Percentiles rank a stretch among this genome's conserved stretches.
phyloP scores from a whole-genome alignment of 306 rosid species.

The Vigna hirtella region DNA sequence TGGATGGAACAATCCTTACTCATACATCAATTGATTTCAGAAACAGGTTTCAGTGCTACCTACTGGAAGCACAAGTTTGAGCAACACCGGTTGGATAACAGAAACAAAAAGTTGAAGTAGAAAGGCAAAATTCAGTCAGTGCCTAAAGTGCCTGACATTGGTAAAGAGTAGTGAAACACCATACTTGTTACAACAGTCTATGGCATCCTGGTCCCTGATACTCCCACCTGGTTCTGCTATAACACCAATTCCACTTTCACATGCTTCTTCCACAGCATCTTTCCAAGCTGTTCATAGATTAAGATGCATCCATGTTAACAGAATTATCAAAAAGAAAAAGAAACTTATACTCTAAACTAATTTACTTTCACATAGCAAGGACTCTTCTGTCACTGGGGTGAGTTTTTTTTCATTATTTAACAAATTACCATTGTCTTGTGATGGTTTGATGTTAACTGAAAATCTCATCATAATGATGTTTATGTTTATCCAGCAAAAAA shows the following conservation, averaged over 20 bases:
- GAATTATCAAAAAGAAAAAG: not conserved
- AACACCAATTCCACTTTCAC: conserved; percentile 69
- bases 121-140: conserved; percentile 43
- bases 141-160: conserved; percentile 88
- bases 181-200: conserved; percentile 87
- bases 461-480: not conserved
- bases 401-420: too few relatives aligned
- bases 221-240: conserved; percentile 96
- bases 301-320: conserved; percentile 16
- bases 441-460: not conserved
- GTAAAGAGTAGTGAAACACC: conserved; percentile 90
- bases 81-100: conserved; percentile 3
- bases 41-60: conserved; percentile 28
- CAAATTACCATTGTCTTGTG: not conserved
- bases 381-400: too few relatives aligned
- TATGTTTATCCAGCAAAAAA: not conserved
- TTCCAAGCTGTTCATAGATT: conserved; percentile 81
- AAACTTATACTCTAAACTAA: too few relatives aligned
- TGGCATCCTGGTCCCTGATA: conserved; percentile 83
- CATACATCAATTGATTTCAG: not conserved
- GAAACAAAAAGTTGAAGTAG: not conserved
- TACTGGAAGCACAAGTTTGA: conserved; percentile 8
- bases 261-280: conserved; percentile 96
- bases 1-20: not conserved
- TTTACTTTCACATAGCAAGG: too few relatives aligned